A percentile compares a stretch with the other conserved stretches of the same genome.
Evolutionary conservation across 2,329 filamentous ascomycete genomes (phyloP).

Genomic region (Domatiomyces catenatus): DNA sequence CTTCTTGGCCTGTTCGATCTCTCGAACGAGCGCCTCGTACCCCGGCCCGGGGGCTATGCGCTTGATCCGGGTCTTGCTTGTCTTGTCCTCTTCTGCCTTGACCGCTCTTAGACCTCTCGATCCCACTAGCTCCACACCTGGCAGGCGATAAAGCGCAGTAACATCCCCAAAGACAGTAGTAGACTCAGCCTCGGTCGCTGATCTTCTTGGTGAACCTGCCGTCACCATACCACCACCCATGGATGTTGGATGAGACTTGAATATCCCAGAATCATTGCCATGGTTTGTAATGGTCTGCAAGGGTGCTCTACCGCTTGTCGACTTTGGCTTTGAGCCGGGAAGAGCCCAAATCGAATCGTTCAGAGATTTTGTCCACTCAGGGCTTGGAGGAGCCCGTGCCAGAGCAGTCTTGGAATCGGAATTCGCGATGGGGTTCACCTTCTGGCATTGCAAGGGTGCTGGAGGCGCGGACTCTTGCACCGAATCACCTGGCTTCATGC

Average conservation of each 20-base stretch:
- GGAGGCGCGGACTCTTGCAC: neutral
- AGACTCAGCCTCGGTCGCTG: constrained; percentile 11
- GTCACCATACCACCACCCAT: neutral
- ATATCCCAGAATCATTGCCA: neutral
- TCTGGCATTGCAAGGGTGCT: neutral
- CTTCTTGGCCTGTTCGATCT: neutral
- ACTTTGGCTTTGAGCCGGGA: neutral
- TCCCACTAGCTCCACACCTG: neutral
- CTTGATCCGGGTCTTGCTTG: neutral
- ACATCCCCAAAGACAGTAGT: constrained; percentile 2
- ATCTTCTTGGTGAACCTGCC: constrained; percentile 15
- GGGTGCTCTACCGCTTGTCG: neutral
- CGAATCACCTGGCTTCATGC: neutral
- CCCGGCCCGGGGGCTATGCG: neutral
- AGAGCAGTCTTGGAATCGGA: neutral
- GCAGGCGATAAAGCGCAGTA: neutral
- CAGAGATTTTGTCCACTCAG: neutral
- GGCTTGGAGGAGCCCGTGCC: neutral
- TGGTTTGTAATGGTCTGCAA: constrained; percentile 1
- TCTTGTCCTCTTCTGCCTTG: neutral
- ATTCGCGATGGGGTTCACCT: neutral
- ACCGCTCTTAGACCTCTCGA: neutral
- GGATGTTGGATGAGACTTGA: neutral
- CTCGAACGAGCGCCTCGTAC: neutral
- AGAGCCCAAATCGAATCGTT: neutral